Conservation (phyloP, 768 basidiomycete genomes). For the Mycena alexandri region DNA sequence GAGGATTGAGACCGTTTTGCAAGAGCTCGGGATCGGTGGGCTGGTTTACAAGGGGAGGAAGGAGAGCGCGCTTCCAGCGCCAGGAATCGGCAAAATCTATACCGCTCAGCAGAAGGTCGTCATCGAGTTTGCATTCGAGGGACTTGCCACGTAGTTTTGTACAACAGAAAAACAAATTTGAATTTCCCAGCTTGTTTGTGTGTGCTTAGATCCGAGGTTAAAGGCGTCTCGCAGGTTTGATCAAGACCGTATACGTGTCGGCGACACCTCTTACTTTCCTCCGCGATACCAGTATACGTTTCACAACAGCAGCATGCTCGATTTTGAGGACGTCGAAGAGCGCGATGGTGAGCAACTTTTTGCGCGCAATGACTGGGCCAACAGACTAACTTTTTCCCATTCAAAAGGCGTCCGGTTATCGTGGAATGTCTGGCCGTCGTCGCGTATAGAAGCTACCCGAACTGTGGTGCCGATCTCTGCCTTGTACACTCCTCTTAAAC, state of each 20-base stretch:
- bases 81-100: constrained; percentile 81
- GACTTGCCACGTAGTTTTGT: constrained; percentile 39
- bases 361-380: neutral
- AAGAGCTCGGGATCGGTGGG: constrained; percentile 47
- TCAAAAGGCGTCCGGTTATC: constrained; percentile 88
- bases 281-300: constrained; percentile 42
- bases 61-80: constrained; percentile 81
- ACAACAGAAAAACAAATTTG: neutral
- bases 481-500: constrained; percentile 95
- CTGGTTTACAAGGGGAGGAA: constrained; percentile 74
- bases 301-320: constrained; percentile 64
- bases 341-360: constrained; percentile 80
- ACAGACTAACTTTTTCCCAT: neutral
- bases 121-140: constrained; percentile 68
- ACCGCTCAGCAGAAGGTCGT: constrained; percentile 72
- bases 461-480: constrained; percentile 99
- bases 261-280: constrained; percentile 52
- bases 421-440: constrained; percentile 99
- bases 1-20: constrained; percentile 68
- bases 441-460: constrained; percentile 96
- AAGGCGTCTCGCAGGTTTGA: neutral
- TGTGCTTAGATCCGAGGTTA: neutral
- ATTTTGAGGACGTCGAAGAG: constrained; percentile 98
- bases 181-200: neutral
- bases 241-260: constrained; percentile 45